Evolutionary conservation across 257 asterid genomes (phyloP), one percentile per base, ranked within the genome.

Genomic region (Plantago elongata): DNA sequence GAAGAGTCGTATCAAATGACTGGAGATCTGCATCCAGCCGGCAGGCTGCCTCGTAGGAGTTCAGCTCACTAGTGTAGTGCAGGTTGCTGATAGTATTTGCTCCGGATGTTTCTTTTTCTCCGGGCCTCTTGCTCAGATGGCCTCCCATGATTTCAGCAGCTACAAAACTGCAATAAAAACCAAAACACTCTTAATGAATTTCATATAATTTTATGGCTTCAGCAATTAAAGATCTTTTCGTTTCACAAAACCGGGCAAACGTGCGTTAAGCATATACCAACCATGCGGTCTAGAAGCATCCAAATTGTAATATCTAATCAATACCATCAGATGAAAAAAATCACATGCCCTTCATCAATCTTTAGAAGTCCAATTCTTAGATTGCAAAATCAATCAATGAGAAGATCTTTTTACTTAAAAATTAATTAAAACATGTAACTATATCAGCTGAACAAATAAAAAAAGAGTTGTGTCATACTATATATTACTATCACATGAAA

Each of bases 21-120:
- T 78, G 93, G 61, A 89, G 66, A 65, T 84, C 97, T 3, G 46
- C 78, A 13, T 92, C 99, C 4, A 57, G 37, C 71, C 71, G 72
- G 83, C 99, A 92, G 4, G 96, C 99, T 0, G 90, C 88, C 75
- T 78, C 99, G 51, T 89, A 89, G 1, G 96, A 81, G 46, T 69
- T 64, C 38, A 92, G 77, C 75, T 82, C 91, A 0, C 73, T 68
- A 44, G 84, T 57, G 79, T 45, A 70, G 15, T 78, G 90, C 57
- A 82, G 72, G 69, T 78, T 77, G 83, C 68, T 69, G 61, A 87
- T 83, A 13, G 82, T 55, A 56, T 75, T 80, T 60, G 79, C 60
- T 27, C 77, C 69, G 42, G 95, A 76, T 51, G 86, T 68, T 73
- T 85, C 95, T 29, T 75, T 71, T 74, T 84, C 95, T 34, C 77